These are phyloP conservation scores for Neurospora discreta DNA, from an alignment of 495 filamentous ascomycete genomes.

Conservation along the genomic window DNA sequence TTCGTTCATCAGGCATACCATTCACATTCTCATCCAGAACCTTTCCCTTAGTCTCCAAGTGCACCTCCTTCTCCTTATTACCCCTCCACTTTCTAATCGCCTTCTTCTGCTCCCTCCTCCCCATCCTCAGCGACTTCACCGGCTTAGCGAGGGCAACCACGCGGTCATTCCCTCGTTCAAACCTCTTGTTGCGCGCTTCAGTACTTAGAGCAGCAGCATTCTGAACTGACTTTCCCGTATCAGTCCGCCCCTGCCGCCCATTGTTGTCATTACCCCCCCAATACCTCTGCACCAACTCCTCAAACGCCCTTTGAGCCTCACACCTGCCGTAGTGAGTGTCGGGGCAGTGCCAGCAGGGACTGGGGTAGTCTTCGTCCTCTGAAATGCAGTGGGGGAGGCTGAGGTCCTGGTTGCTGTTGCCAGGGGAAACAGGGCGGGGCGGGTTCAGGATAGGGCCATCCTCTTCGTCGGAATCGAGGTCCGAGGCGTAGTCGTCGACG, in stretches of 20 bases:
- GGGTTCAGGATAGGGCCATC: neutral
- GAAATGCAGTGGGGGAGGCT: neutral
- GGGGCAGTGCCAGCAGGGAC: neutral
- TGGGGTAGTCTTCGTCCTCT: neutral
- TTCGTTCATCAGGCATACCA: no score
- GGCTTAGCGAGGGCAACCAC: neutral
- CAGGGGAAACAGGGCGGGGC: neutral
- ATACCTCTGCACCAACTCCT: neutral
- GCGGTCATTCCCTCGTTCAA: neutral
- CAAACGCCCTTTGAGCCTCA: neutral
- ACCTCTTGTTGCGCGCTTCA: neutral
- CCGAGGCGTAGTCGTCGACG: neutral
- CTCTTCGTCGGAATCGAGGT: neutral
- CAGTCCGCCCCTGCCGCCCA: neutral
- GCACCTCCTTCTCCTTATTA: neutral
- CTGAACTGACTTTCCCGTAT: neutral
- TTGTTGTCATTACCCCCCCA: neutral
- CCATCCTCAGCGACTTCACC: neutral
- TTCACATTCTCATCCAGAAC: neutral
- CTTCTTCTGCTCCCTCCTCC: neutral
- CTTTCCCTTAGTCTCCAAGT: neutral
- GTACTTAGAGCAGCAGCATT: neutral
- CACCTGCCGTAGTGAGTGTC: neutral
- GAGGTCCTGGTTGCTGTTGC: neutral
- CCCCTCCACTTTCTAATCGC: neutral